Evolutionary conservation across 306 rosid species (phyloP), one percentile per base, ranked within the genome.

Genomic region (Rubus idaeus): DNA sequence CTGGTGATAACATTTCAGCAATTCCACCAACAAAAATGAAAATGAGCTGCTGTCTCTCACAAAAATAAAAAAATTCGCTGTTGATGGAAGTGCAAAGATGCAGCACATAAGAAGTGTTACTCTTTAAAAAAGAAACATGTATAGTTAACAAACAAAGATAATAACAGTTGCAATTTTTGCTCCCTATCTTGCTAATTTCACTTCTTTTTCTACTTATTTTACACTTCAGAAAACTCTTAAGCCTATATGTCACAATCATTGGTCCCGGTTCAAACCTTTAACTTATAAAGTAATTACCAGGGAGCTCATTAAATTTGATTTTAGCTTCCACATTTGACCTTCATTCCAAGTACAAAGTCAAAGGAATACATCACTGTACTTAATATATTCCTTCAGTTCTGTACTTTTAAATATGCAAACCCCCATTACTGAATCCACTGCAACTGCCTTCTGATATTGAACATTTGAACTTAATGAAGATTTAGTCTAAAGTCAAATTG

Each of bases 391-490:
- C 42, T 41, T 58, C 68, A 23, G 17, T 58, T 74, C 14, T 23
- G 41, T 23, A 74, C 30, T 44, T 30, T 26, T 57, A 1, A 49
- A 70, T 49, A 52, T 26, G 61, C 74, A 44, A 46, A 60, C 26
- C 60, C 9, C n/a, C 37, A 61, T 45, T 61, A 74, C 40, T 18
- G 26, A 17, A 46, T 60, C 45, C 78, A 74, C n/a, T 26, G 57
- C 58, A 74, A 45, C 53, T 8, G 30, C 77, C 68, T n/a, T 73
- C 67, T 61, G 60, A 61, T 18, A 61, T 14, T 74, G 18, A 62
- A 17, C 20, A 23, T 26, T 14, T 74, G 18, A 62, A 17, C 20
- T 44, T 26, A 37, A 5, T 14, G 21, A 16, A 58, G 44, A 74
- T 23, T 21, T 44, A 45, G 77, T 74, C 69, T 45, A 44, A 74